phyloP scores from a whole-genome alignment of 2,329 filamentous ascomycete species.

The Penicillium paneum region DNA sequence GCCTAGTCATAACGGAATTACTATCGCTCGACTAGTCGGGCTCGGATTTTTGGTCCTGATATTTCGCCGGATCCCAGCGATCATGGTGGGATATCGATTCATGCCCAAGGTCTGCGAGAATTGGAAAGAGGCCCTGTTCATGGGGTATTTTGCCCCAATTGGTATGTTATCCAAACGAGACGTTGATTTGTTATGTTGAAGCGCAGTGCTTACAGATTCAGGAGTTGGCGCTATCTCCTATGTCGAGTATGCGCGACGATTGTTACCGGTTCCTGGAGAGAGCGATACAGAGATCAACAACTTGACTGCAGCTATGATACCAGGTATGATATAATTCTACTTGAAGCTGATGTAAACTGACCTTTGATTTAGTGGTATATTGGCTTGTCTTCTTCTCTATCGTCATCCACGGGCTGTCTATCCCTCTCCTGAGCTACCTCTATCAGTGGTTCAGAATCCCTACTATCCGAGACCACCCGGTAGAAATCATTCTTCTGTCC shows the following conservation, averaged over 20 bases:
- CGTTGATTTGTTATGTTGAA: neutral
- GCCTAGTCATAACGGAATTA: slow-evolving; percentile 54
- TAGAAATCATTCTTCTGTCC: slow-evolving; percentile 33
- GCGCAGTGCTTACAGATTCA: slow-evolving; percentile 10
- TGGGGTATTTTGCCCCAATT: slow-evolving; percentile 55
- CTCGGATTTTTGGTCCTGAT: slow-evolving; percentile 54
- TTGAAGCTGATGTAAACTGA: neutral
- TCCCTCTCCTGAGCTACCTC: slow-evolving; percentile 34
- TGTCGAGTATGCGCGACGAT: slow-evolving; percentile 45
- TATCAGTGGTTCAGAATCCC: slow-evolving; percentile 32
- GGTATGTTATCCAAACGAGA: slow-evolving; percentile 19
- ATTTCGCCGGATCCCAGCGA: slow-evolving; percentile 57
- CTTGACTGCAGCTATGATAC: slow-evolving; percentile 40
- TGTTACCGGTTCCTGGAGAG: slow-evolving; percentile 43
- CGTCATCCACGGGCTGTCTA: slow-evolving; percentile 40
- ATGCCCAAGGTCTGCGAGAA: slow-evolving; percentile 53
- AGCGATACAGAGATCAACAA: slow-evolving; percentile 43
- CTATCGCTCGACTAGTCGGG: slow-evolving; percentile 48
- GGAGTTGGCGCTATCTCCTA: slow-evolving; percentile 48
- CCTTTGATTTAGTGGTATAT: slow-evolving; percentile 40
- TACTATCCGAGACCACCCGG: slow-evolving; percentile 33
- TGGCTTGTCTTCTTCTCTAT: slow-evolving; percentile 46
- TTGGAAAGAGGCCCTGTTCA: slow-evolving; percentile 59
- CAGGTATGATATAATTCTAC: slow-evolving; percentile 25
- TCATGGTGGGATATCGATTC: slow-evolving; percentile 54